Evolutionary conservation across 2,329 filamentous ascomycete genomes (phyloP).

Genomic region (Annulohypoxylon truncatum): DNA sequence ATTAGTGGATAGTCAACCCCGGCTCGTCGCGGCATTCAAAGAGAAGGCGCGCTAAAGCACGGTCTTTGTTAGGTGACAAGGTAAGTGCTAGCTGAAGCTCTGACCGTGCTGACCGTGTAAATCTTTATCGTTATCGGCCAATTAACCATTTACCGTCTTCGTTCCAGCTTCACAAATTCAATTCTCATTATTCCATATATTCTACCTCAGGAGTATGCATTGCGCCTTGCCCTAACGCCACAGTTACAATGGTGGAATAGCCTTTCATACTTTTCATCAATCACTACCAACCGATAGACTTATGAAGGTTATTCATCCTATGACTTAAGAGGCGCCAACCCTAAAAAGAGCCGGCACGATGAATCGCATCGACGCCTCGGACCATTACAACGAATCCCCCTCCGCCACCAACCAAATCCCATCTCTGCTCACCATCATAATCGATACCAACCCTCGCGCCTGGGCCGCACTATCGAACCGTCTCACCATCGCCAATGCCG

Average conservation of each 20-base stretch:
- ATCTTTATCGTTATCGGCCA: constrained; percentile 19
- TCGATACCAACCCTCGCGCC: constrained; percentile 96
- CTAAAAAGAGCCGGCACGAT: constrained; percentile 54
- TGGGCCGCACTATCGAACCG: constrained; percentile 82
- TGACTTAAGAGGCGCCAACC: neutral
- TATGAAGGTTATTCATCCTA: neutral
- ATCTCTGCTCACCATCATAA: constrained; percentile 87
- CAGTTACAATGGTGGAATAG: neutral
- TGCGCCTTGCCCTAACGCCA: neutral
- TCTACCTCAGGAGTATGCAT: neutral
- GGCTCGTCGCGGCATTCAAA: constrained; percentile 32
- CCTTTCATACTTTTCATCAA: neutral
- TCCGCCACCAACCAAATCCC: constrained; percentile 67
- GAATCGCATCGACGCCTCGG: constrained; percentile 68
- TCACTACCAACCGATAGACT: neutral
- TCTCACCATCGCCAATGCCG: constrained; percentile 83
- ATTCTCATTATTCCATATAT: neutral
- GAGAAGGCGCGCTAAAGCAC: constrained; percentile 21
- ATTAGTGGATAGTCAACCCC: constrained; percentile 21
- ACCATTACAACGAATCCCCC: constrained; percentile 68
- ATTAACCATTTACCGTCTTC: neutral
- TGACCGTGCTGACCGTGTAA: neutral
- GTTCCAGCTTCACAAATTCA: constrained; percentile 1
- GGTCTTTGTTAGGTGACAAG: neutral
- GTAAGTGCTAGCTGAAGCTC: neutral